phyloP scores from a whole-genome alignment of 768 basidiomycete species.

The Tephrocybe sp. region DNA sequence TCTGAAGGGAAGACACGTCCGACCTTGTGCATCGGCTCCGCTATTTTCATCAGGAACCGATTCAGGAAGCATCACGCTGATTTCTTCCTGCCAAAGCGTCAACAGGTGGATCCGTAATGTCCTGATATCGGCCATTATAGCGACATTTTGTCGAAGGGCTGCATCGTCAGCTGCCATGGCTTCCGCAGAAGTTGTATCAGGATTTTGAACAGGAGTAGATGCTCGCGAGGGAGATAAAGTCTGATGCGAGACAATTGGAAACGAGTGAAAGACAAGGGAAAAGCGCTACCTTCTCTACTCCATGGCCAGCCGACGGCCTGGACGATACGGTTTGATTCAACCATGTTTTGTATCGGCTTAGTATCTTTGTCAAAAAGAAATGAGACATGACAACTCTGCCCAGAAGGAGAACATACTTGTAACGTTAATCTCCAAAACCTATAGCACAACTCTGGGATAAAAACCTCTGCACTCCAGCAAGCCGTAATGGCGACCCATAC shows the following conservation, averaged over 20 bases:
- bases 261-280: not conserved
- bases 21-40: constrained; percentile 49
- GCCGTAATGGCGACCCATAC: constrained; percentile 70
- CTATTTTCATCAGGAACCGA: constrained; percentile 28
- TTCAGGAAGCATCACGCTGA: constrained; percentile 59
- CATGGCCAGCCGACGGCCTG: constrained; percentile 27
- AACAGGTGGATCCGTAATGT: constrained; percentile 49
- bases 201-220: constrained; percentile 47
- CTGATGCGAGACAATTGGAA: not conserved
- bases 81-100: constrained; percentile 67
- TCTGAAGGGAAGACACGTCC: constrained; percentile 7
- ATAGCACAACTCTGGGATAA: constrained; percentile 75
- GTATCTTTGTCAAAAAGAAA: constrained; percentile 46
- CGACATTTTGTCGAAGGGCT: constrained; percentile 61
- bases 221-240: constrained; percentile 30
- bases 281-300: constrained; percentile 29
- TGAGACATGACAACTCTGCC: not conserved
- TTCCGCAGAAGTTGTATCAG: constrained; percentile 54
- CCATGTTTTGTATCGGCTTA: constrained; percentile 80
- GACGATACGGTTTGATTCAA: constrained; percentile 53
- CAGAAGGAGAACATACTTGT: constrained; percentile 54
- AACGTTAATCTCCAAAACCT: constrained; percentile 91
- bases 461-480: constrained; percentile 88
- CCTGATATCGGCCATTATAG: constrained; percentile 67
- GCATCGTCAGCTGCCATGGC: constrained; percentile 59